Evolutionary conservation across 1,139 yeast species (phyloP).

Genomic region (Magnusiomyces tetraspermus): DNA sequence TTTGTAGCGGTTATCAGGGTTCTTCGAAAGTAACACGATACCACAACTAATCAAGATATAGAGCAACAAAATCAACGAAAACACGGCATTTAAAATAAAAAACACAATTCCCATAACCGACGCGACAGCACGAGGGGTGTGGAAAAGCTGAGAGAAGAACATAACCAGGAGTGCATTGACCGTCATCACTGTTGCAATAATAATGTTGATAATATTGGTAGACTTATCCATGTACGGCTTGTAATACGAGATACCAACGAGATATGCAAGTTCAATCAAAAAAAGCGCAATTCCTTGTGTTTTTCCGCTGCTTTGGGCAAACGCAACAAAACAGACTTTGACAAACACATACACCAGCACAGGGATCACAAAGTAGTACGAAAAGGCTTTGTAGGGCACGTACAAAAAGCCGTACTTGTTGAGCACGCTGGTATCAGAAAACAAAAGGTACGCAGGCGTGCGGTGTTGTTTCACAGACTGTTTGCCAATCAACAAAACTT

Average conservation of each 20-base stretch:
- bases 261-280: conserved; percentile 61
- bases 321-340: conserved; percentile 78
- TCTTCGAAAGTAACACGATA: conserved; percentile 71
- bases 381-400: conserved; percentile 77
- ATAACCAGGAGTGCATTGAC: conserved; percentile 77
- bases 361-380: conserved; percentile 68
- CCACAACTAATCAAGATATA: conserved; percentile 74
- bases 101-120: conserved; percentile 89
- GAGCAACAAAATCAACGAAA: conserved; percentile 71
- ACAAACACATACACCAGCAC: conserved; percentile 55
- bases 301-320: conserved; percentile 69
- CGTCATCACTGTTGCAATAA: conserved; percentile 65
- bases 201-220: conserved; percentile 82
- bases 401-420: conserved; percentile 88
- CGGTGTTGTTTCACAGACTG: conserved; percentile 61
- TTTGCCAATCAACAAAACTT: conserved; percentile 62
- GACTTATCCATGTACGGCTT: conserved; percentile 91
- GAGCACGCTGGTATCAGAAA: conserved; percentile 68
- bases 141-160: conserved; percentile 79
- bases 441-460: conserved; percentile 84
- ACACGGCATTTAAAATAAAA: conserved; percentile 79
- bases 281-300: conserved; percentile 74
- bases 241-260: conserved; percentile 52
- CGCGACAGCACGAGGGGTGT: conserved; percentile 78
- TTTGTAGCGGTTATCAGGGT: conserved; percentile 89